These are phyloP conservation scores for Leptomonas pyrrhocoris DNA, from an alignment of 208 protist genomes.

Conservation along the genomic window DNA sequence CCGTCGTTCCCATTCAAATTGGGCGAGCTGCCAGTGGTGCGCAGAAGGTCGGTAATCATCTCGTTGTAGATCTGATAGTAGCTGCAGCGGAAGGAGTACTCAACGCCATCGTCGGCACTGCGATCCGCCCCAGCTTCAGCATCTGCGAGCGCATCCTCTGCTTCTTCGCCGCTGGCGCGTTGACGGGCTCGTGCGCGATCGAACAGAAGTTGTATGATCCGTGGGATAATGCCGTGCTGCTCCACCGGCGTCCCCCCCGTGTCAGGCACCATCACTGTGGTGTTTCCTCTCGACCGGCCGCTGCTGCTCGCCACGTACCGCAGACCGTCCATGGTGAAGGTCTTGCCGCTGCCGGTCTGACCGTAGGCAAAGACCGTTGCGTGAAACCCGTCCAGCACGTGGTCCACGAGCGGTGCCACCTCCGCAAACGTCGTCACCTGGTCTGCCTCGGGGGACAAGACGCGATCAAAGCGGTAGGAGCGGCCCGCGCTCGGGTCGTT, in stretches of 20 bases:
- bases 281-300: constrained; percentile 5
- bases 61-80: constrained; percentile 94
- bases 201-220: constrained; percentile 80
- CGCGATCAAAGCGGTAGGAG: constrained; percentile 80
- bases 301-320: constrained; percentile 35
- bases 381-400: constrained; percentile 85
- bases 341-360: constrained; percentile 93
- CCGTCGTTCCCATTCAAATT: constrained; percentile 5
- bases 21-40: constrained; percentile 15
- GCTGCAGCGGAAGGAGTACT: constrained; percentile 82
- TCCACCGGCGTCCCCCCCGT: constrained; percentile 36
- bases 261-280: constrained; percentile 20
- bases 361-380: constrained; percentile 92
- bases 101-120: constrained; percentile 31
- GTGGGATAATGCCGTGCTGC: constrained; percentile 80
- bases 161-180: constrained; percentile 12
- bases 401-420: constrained; percentile 75
- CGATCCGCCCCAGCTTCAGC: not conserved
- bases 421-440: constrained; percentile 75
- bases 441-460: constrained; percentile 48
- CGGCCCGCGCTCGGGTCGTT: constrained; percentile 27
- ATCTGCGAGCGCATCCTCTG: not conserved
- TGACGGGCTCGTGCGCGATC: constrained; percentile 64
- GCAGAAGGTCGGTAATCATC: constrained; percentile 82
- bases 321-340: constrained; percentile 88